Evolutionary conservation across 2,329 filamentous ascomycete genomes (phyloP).

Genomic region (Plenodomus tracheiphilus): DNA sequence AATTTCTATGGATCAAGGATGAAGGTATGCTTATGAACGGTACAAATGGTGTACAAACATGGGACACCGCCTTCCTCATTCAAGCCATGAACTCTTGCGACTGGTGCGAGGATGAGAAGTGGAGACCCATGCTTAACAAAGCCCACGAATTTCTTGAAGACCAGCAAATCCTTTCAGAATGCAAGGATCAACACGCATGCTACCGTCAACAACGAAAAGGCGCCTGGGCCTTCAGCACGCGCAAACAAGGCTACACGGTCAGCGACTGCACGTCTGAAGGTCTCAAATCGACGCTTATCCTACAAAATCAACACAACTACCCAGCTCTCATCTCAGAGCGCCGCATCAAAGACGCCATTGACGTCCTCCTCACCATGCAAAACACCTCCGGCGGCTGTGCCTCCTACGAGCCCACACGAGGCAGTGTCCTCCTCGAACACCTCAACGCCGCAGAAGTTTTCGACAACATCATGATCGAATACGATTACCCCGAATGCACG

Average conservation of each 20-base stretch:
- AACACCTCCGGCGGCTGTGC: slow-evolving; percentile 84
- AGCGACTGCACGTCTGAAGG: slow-evolving; percentile 94
- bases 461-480: slow-evolving; percentile 96
- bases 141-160: slow-evolving; percentile 84
- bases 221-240: slow-evolving; percentile 94
- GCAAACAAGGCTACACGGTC: slow-evolving; percentile 90
- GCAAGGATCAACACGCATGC: slow-evolving; percentile 73
- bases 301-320: slow-evolving; percentile 75
- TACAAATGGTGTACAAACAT: slow-evolving; percentile 96
- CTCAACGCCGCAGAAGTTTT: slow-evolving; percentile 97
- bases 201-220: slow-evolving; percentile 92
- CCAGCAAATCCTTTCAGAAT: slow-evolving; percentile 88
- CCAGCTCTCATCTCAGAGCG: slow-evolving; percentile 73
- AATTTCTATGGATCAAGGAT: slow-evolving; percentile 87
- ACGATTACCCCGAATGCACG: slow-evolving; percentile 97
- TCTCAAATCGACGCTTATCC: slow-evolving; percentile 79
- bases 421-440: slow-evolving; percentile 75
- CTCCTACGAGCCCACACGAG: slow-evolving; percentile 85
- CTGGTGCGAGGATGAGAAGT: slow-evolving; percentile 74
- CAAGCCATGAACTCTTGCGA: slow-evolving; percentile 80
- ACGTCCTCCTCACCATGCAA: slow-evolving; percentile 89
- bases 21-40: slow-evolving; percentile 95
- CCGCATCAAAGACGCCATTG: slow-evolving; percentile 83
- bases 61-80: slow-evolving; percentile 92
- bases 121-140: slow-evolving; percentile 79